Conservation (phyloP, 257 asterid genomes). For the Ophiorrhiza pumila region DNA sequence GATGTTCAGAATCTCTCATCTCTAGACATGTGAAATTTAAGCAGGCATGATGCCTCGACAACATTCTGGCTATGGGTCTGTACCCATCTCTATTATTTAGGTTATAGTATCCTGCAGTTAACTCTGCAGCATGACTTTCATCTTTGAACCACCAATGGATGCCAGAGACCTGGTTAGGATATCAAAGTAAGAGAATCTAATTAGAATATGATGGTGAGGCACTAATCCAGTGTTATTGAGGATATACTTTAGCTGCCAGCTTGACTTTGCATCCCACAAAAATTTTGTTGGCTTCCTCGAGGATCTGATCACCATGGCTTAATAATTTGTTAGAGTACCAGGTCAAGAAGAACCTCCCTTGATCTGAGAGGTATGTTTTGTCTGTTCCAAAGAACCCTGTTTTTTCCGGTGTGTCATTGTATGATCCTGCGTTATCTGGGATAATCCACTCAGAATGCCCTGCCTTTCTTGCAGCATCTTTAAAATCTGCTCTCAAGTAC, state of each 20-base stretch:
- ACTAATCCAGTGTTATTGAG: neutral
- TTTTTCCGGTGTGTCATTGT: slow-evolving; percentile 30
- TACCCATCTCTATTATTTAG: slow-evolving; percentile 60
- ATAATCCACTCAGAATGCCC: slow-evolving; percentile 38
- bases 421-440: slow-evolving; percentile 42
- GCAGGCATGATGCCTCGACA: slow-evolving; percentile 58
- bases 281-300: slow-evolving; percentile 42
- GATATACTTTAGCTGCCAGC: slow-evolving; percentile 38
- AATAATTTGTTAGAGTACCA: slow-evolving; percentile 41
- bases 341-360: slow-evolving; percentile 38
- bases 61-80: slow-evolving; percentile 64
- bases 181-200: neutral
- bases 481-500: slow-evolving; percentile 30
- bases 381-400: slow-evolving; percentile 37
- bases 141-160: slow-evolving; percentile 29
- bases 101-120: slow-evolving; percentile 62
- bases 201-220: neutral
- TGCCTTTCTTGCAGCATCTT: slow-evolving; percentile 27
- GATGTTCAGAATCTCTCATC: slow-evolving; percentile 65
- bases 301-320: slow-evolving; percentile 40
- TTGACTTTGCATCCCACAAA: slow-evolving; percentile 36
- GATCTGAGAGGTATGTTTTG: slow-evolving; percentile 30
- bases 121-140: slow-evolving; percentile 27
- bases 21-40: slow-evolving; percentile 76
- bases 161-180: slow-evolving; percentile 20